phyloP scores from a whole-genome alignment of 805 yeast species.

The Kuraishia molischiana region DNA sequence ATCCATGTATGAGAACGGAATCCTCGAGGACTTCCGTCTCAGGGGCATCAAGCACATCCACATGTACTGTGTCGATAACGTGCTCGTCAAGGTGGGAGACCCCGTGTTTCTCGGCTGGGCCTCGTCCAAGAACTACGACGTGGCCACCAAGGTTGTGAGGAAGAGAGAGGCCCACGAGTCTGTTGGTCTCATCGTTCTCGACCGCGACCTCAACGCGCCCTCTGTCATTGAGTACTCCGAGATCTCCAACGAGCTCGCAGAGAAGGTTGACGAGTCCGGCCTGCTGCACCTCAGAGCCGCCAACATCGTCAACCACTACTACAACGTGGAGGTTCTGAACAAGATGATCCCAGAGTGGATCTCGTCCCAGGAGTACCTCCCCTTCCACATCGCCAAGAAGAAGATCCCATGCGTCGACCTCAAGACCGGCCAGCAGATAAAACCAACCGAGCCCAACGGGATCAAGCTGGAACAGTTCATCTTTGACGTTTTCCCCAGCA shows the following conservation, averaged over 20 bases:
- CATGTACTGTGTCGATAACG: constrained; percentile 96
- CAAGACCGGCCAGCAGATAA: constrained; percentile 31
- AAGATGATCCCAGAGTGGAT: constrained; percentile 61
- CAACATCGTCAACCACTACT: constrained; percentile 94
- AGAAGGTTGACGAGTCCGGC: constrained; percentile 49
- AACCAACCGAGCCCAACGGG: constrained; percentile 80
- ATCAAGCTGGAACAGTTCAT: constrained; percentile 94
- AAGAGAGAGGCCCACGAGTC: constrained; percentile 81
- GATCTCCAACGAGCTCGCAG: constrained; percentile 65
- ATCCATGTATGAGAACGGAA: constrained; percentile 57
- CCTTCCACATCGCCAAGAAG: constrained; percentile 93
- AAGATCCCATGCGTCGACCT: constrained; percentile 60
- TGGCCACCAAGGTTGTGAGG: constrained; percentile 92
- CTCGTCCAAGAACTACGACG: constrained; percentile 48
- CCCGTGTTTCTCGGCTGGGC: constrained; percentile 87
- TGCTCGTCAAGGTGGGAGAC: constrained; percentile 86
- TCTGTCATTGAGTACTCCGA: constrained; percentile 95
- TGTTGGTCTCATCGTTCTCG: constrained; percentile 85
- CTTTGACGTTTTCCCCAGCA: constrained; percentile 86
- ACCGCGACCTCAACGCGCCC: constrained; percentile 47
- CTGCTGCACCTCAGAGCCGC: constrained; percentile 81
- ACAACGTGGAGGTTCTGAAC: constrained; percentile 66
- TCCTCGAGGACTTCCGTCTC: constrained; percentile 55
- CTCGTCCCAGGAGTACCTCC: constrained; percentile 52
- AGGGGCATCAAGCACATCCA: constrained; percentile 83